Evolutionary conservation across 2,329 filamentous ascomycete genomes (phyloP).

Genomic region (Phialophora verrucosa): DNA sequence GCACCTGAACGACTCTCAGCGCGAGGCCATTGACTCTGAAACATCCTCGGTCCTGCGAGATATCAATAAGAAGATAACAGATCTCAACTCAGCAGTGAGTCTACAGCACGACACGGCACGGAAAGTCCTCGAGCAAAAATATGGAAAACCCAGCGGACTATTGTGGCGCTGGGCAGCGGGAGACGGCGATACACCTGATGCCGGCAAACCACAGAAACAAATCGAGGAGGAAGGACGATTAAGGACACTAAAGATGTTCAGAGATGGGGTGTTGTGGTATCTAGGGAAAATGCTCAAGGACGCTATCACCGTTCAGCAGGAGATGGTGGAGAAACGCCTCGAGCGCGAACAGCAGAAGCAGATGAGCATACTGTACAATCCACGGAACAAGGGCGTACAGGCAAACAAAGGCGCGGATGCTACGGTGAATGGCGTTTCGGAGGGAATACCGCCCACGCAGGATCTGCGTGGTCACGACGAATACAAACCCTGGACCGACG

Average conservation of each 20-base stretch:
- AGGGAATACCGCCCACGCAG: slow-evolving; percentile 20
- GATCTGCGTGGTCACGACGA: slow-evolving; percentile 38
- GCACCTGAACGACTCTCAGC: slow-evolving; percentile 77
- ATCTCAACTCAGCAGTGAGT: slow-evolving; percentile 80
- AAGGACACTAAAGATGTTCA: slow-evolving; percentile 69
- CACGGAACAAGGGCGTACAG: slow-evolving; percentile 54
- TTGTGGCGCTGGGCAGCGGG: slow-evolving; percentile 71
- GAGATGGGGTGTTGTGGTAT: slow-evolving; percentile 85
- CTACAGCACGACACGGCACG: slow-evolving; percentile 77
- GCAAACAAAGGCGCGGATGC: slow-evolving; percentile 13
- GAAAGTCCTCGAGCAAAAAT: slow-evolving; percentile 74
- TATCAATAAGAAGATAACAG: slow-evolving; percentile 79
- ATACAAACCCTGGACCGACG: slow-evolving; percentile 38
- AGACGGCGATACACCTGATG: slow-evolving; percentile 51
- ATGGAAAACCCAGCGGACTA: slow-evolving; percentile 59
- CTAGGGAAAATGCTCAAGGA: slow-evolving; percentile 75
- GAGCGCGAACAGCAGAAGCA: slow-evolving; percentile 86
- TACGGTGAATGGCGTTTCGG: slow-evolving; percentile 1
- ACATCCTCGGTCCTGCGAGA: slow-evolving; percentile 85
- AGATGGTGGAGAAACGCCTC: slow-evolving; percentile 91
- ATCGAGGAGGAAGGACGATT: slow-evolving; percentile 72
- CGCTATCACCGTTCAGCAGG: slow-evolving; percentile 77
- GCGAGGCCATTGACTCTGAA: slow-evolving; percentile 84
- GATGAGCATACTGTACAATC: slow-evolving; percentile 77
- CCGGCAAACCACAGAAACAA: slow-evolving; percentile 69